Evolutionary conservation across 352 stramenopile genomes (phyloP).

Genomic region (Phytophthora syringae): DNA sequence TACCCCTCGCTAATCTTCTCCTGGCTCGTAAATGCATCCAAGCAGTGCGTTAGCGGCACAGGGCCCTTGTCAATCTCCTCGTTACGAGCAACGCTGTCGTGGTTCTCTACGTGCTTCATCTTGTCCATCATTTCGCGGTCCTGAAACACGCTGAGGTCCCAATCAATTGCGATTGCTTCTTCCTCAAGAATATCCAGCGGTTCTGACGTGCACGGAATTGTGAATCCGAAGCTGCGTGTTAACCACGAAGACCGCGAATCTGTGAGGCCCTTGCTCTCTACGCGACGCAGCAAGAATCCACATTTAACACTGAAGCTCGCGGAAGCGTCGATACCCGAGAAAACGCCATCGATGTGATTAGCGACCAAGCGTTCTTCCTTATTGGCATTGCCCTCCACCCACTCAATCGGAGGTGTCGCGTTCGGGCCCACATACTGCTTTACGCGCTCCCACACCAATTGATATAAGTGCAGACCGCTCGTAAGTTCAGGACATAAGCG

Average conservation of each 20-base stretch:
- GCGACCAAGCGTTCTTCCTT: constrained; percentile 47
- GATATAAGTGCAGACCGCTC: constrained; percentile 82
- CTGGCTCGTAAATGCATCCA: constrained; percentile 87
- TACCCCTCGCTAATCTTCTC: constrained; percentile 94
- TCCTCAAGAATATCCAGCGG: constrained; percentile 84
- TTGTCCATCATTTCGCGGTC: constrained; percentile 83
- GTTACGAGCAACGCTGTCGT: constrained; percentile 84
- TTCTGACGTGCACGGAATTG: constrained; percentile 81
- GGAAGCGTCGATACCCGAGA: constrained; percentile 59
- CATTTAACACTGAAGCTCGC: constrained; percentile 52
- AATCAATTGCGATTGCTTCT: constrained; percentile 89
- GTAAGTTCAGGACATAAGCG: constrained; percentile 85
- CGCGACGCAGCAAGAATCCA: constrained; percentile 80
- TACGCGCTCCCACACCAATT: constrained; percentile 83
- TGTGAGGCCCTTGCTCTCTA: constrained; percentile 86
- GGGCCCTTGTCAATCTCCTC: constrained; percentile 89
- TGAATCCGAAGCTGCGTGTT: constrained; percentile 79
- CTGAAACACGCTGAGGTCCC: constrained; percentile 86
- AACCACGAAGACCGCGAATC: constrained; percentile 83
- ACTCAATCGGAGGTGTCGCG: constrained; percentile 44
- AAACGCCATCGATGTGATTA: constrained; percentile 85
- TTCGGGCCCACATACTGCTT: constrained; percentile 72
- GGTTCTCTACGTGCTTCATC: constrained; percentile 86
- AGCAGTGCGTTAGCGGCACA: constrained; percentile 80
- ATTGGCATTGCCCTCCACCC: constrained; percentile 36